Evolutionary conservation across 2,329 filamentous ascomycete genomes (phyloP), one percentile per base, ranked within the genome.

Genomic region (Colletotrichum lentis): DNA sequence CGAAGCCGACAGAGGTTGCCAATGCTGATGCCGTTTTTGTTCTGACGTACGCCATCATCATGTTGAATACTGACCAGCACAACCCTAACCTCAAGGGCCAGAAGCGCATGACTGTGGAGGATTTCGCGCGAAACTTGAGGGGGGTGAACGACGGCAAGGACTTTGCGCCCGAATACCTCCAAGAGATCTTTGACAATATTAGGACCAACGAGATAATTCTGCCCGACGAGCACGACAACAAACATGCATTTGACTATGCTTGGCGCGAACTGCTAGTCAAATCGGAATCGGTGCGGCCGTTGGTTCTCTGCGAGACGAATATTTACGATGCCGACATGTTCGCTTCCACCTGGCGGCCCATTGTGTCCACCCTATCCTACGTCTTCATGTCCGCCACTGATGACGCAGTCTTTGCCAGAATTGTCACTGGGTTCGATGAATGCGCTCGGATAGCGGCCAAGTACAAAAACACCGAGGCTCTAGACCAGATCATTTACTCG

Each of bases 301-400:
- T 98, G 52, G 82, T 91, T 41, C 83, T 95, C 37, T 96, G 94
- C 77, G 87, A 97, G 72, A 97, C 95, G 5, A 98, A 97, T 76
- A 89, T 97, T 46, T 99, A 93, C 78, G 96, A 99, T 78, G 93
- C 94, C 4, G 94, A 99, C 76, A 97, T 99, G 93, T 99, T 99
- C 77, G 90, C 91, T 65, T 91, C 94, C 24, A 97, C 94, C 0
- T 99, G 96, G 96, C 94, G 89, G 76, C 95, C 96, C 0, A 94
- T 99, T 57, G 86, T 99, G 44, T 94, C 96, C 3, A 98, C 96
- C 0, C 83, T 99, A 62, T 96, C 96, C 14, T 99, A 98, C 76
- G 96, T 99, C 3, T 99, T 99, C 82, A 97, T 98, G 91, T 98
- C 95, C 43, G 96, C 96, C 18, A 97, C 94, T 0, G 96, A 99